Base-by-base conservation (phyloP, 2,329 filamentous ascomycete genomes). In the Colletotrichum cordylinicola region DNA sequence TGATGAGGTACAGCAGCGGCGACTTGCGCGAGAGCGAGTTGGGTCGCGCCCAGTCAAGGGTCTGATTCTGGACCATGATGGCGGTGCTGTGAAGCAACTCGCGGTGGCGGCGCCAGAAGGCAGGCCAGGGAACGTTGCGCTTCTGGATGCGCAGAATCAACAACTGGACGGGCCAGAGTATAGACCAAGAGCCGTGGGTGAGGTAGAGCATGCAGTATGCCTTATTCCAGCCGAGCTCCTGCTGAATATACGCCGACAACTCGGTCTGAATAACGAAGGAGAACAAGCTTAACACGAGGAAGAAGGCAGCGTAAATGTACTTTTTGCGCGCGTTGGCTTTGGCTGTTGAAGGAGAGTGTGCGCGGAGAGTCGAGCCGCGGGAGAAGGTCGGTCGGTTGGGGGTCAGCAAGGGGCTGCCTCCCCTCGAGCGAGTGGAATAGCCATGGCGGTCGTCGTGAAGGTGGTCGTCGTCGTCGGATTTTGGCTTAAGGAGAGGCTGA, bases 201-300 rank as follows among this genome's bases (percentile, higher is more conserved):
- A 99, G 90, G 86, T 98, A 98, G 89, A 99, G 92, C 97, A 99
- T 99, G 88, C 95, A 98, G 87, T 98, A 99, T n/a, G 97, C 95
- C 88, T 99, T 99, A 86, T 98, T 92, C 97, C 97, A 99, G 78
- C 94, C 93, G 78, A 98, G 86, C 76, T 97, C 93, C 83, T 96
- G 93, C 87, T 98, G 96, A 77, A 99, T 97, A 86, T 98, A 96
- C 12, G 98, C 93, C 13, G 96, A 96, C 70, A 98, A 95, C 88
- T 98, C 96, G 5, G 97, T 98, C 90, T 99, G 97, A 8, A 98
- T 88, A 64, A 95, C 95, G 83, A 99, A 99, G 82, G 94, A 94
- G 75, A 98, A 87, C 81, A 99, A 88, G 82, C 94, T 97, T 79
- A 98, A 83, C 35, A 94, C 86, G 76, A 99, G 89, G 85, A 98